These are phyloP conservation scores for Russula sp. DNA, from an alignment of 768 basidiomycete genomes.

Conservation along the genomic window DNA sequence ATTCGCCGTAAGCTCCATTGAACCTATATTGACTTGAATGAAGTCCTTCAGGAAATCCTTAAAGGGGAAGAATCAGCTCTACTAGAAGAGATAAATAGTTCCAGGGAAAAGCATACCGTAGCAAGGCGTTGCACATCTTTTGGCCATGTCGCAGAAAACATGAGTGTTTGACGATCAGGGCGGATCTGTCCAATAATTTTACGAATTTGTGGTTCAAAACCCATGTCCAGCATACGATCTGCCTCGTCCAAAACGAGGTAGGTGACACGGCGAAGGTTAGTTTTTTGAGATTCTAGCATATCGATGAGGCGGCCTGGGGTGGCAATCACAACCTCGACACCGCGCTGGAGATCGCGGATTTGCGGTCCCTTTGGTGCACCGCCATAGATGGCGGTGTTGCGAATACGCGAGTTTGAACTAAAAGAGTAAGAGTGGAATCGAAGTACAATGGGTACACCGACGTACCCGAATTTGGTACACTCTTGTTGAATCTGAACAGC, in stretches of 20 bases:
- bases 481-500: conserved; percentile 99
- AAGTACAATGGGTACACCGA: conserved; percentile 16
- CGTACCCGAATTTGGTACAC: conserved; percentile 94
- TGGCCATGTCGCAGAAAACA: conserved; percentile 99
- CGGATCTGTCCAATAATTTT: conserved; percentile 97
- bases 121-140: conserved; percentile 99
- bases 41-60: conserved; percentile 94
- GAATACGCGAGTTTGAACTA: conserved; percentile 87
- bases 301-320: conserved; percentile 99
- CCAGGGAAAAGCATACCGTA: conserved; percentile 44
- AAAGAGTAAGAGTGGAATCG: conserved; percentile 9
- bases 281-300: conserved; percentile 96
- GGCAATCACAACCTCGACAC: conserved; percentile 98
- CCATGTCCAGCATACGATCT: conserved; percentile 99
- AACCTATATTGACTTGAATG: conserved; percentile 99
- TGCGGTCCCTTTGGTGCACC: conserved; percentile 98
- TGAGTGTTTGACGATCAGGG: conserved; percentile 96
- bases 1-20: conserved; percentile 96
- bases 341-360: conserved; percentile 94
- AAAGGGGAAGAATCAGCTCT: background rate
- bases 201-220: conserved; percentile 99
- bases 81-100: background rate
- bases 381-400: conserved; percentile 98
- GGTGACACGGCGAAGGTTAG: conserved; percentile 91
- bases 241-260: conserved; percentile 99